A percentile compares a stretch with the other conserved stretches of the same genome.
Conservation (phyloP, 2,329 filamentous ascomycete genomes). For the Curvularia spicifera region DNA sequence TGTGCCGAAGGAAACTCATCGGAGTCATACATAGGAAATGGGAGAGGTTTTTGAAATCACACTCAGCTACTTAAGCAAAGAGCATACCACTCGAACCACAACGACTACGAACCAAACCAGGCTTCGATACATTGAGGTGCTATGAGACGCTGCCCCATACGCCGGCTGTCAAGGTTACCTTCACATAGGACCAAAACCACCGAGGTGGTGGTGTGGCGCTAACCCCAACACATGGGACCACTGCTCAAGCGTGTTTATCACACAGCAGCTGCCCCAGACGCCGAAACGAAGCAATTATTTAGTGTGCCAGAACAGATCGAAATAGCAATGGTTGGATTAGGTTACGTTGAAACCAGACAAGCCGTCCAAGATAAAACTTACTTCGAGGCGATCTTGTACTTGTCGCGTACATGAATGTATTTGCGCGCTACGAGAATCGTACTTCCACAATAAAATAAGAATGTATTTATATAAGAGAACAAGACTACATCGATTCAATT, state of each 20-base stretch:
- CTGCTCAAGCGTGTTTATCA: slow-evolving; percentile 43
- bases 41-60: background rate
- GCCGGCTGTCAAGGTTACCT: slow-evolving; percentile 39
- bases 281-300: too few species aligned
- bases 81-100: background rate
- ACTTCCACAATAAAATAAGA: too few species aligned
- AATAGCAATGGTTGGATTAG: too few species aligned
- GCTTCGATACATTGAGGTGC: slow-evolving; percentile 33
- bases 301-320: too few species aligned
- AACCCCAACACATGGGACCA: slow-evolving; percentile 44
- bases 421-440: too few species aligned
- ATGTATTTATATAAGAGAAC: too few species aligned
- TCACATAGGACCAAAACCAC: slow-evolving; percentile 9
- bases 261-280: too few species aligned
- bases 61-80: background rate
- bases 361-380: too few species aligned
- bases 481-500: too few species aligned
- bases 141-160: slow-evolving; percentile 38
- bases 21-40: slow-evolving; percentile 12
- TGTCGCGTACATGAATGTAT: too few species aligned
- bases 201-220: slow-evolving; percentile 17
- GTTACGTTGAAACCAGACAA: too few species aligned
- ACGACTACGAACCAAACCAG: slow-evolving; percentile 35
- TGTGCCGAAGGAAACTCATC: slow-evolving; percentile 26
- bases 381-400: too few species aligned